A percentile compares a stretch with the other conserved stretches of the same genome.
These are phyloP conservation scores for Penicillium sp. DNA, from an alignment of 2,329 filamentous ascomycete genomes.

Conservation along the genomic window DNA sequence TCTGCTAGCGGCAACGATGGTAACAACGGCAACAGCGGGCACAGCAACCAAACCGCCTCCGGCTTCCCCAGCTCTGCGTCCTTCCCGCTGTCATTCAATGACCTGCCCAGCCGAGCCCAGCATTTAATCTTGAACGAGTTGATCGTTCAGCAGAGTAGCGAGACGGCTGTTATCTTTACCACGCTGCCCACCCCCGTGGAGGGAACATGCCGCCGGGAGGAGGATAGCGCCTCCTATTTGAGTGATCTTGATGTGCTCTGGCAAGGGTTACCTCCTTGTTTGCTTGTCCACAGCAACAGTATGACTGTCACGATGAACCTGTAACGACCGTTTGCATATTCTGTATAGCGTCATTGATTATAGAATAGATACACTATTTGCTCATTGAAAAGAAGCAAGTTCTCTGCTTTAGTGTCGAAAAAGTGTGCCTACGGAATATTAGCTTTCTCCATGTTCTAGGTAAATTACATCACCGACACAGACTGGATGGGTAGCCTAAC, in stretches of 20 bases:
- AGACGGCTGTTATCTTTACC: constrained; percentile 77
- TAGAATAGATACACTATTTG: not conserved
- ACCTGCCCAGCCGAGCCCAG: constrained; percentile 78
- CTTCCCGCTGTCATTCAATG: constrained; percentile 77
- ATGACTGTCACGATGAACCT: constrained; percentile 71
- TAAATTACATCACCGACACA: no score
- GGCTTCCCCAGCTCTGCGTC: constrained; percentile 59
- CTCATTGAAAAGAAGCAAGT: not conserved
- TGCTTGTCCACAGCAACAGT: constrained; percentile 81
- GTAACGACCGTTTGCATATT: constrained; percentile 20
- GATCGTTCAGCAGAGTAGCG: constrained; percentile 64
- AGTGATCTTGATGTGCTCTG: constrained; percentile 76
- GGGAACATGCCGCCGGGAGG: constrained; percentile 69
- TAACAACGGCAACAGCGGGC: constrained; percentile 6
- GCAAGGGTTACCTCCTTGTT: constrained; percentile 68
- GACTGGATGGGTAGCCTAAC: no score
- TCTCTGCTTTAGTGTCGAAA: no score
- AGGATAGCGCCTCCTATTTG: constrained; percentile 70
- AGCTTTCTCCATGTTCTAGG: no score
- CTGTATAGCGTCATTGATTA: constrained; percentile 5
- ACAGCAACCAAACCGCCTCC: constrained; percentile 32
- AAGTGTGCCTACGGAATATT: no score
- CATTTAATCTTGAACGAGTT: constrained; percentile 85
- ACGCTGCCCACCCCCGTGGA: constrained; percentile 79
- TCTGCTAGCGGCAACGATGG: constrained; percentile 11